Conservation (phyloP, 805 yeast species). For the Candida koratica region DNA sequence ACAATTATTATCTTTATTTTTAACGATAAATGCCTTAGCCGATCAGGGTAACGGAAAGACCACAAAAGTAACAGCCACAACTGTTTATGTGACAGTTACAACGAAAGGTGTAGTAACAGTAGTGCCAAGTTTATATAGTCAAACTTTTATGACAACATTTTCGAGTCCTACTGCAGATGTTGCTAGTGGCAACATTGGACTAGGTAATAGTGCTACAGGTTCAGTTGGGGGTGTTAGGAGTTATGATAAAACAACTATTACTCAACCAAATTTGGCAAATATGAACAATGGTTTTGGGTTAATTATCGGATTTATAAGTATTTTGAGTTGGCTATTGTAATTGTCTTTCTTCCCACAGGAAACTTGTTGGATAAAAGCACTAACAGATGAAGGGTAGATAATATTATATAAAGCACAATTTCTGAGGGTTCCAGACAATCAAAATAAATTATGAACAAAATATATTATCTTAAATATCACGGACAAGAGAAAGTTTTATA, state of each 20-base stretch:
- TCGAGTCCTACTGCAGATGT: conserved; percentile 18
- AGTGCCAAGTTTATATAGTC: conserved; percentile 22
- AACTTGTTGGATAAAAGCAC: not conserved
- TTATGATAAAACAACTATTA: conserved; percentile 26
- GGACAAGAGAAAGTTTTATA: too few relatives aligned
- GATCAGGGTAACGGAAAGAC: conserved; percentile 3
- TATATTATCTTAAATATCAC: too few relatives aligned
- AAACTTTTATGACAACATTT: conserved; percentile 24
- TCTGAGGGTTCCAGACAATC: too few relatives aligned
- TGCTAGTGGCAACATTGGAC: conserved; percentile 28
- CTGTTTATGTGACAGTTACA: conserved; percentile 35
- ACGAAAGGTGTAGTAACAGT: conserved; percentile 27
- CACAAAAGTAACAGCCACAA: conserved; percentile 19
- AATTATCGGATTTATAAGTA: conserved; percentile 7
- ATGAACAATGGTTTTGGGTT: conserved; percentile 1
- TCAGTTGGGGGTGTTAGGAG: conserved; percentile 32
- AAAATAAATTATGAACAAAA: too few relatives aligned
- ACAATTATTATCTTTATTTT: not conserved
- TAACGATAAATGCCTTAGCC: not conserved
- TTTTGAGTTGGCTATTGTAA: conserved; percentile 7
- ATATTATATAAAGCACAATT: too few relatives aligned
- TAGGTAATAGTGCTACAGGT: conserved; percentile 21
- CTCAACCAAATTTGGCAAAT: conserved; percentile 9
- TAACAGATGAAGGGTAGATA: not conserved
- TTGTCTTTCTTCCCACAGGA: too few relatives aligned